Evolutionary conservation across 1,284 basidiomycete genomes (phyloP), one percentile per base, ranked within the genome.

Genomic region (Schizophyllum commune): DNA sequence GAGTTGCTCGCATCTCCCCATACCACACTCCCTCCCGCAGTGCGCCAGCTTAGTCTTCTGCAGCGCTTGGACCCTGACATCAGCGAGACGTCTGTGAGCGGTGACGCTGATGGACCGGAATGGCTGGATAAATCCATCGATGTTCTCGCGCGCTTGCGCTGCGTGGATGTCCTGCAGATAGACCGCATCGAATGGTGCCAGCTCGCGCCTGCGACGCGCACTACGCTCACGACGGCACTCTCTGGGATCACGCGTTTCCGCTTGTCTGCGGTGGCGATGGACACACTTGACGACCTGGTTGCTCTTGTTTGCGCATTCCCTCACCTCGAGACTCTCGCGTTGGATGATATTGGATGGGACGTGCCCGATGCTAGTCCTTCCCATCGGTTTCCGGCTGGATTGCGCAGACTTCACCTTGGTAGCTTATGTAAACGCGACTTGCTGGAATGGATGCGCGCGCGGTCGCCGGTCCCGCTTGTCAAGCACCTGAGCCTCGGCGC

Each of bases 371-470:
- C 13, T 9, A n/a, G n/a, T 11, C 5, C 27, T 13, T 9, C 32
- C 15, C 32, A 58, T 19, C 15, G 4, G 5, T 32, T 13, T 5
- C 17, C 39, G 17, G 27, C 58, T n/a, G 54, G 55, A 2, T 47
- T 68, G 17, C 54, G 56, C 15, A 62, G 63, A 54, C 57, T 69
- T 15, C 60, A 56, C 9, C 61, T 69, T 1, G 64, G 64, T n/a
- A 53, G 58, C n/a, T 68, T 68, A 56, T 70, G 65, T 55, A 65
- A 70, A 52, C 60, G 68, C 56, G 68, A 70, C 21, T 60, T 70
- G 22, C 52, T 70, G 55, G 58, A 64, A 34, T 68, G 67, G 63
- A 52, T 69, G 27, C 60, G 65, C 9, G 54, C 57, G 5, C 61
- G 64, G 17, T 20, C 59, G 13, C 52, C 65, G 13, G 22, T 67